A percentile compares a stretch with the other conserved stretches of the same genome.
Evolutionary conservation across 768 basidiomycete species (phyloP).

Genomic region (Exidia glandulosa): DNA sequence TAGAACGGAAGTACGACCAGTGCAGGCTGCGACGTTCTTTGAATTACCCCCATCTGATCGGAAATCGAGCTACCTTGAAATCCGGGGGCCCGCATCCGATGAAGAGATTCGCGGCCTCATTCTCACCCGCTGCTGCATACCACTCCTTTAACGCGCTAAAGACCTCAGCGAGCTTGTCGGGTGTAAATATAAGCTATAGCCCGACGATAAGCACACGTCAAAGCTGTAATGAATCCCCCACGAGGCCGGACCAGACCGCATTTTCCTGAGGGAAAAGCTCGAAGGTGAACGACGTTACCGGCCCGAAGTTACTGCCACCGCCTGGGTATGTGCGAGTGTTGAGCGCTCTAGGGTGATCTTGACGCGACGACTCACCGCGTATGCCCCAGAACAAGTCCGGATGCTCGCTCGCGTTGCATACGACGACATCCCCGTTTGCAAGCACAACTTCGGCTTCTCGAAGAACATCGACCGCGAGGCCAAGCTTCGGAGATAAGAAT

Average conservation of each 20-base stretch:
- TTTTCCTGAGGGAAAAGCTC: conserved; percentile 4
- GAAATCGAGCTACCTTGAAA: background rate
- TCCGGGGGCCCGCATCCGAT: background rate
- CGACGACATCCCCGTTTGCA: background rate
- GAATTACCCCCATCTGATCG: background rate
- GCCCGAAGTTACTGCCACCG: conserved; percentile 6
- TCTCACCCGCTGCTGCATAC: background rate
- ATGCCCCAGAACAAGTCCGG: conserved; percentile 2
- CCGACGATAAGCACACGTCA: background rate
- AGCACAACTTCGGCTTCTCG: background rate
- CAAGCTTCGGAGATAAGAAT: background rate
- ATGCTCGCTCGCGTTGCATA: background rate
- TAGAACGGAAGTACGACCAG: conserved; percentile 1
- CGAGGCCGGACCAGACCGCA: conserved; percentile 3
- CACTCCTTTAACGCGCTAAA: background rate
- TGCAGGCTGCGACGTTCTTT: background rate
- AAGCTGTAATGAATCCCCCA: too few species aligned
- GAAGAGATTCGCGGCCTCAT: background rate
- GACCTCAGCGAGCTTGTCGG: background rate
- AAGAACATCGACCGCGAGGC: background rate
- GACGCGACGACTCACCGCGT: background rate
- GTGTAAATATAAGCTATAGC: background rate
- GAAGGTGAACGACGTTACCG: conserved; percentile 6
- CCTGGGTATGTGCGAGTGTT: background rate
- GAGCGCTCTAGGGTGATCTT: too few species aligned